Base-by-base conservation (phyloP, 306 rosid genomes). In the Alnus glutinosa region DNA sequence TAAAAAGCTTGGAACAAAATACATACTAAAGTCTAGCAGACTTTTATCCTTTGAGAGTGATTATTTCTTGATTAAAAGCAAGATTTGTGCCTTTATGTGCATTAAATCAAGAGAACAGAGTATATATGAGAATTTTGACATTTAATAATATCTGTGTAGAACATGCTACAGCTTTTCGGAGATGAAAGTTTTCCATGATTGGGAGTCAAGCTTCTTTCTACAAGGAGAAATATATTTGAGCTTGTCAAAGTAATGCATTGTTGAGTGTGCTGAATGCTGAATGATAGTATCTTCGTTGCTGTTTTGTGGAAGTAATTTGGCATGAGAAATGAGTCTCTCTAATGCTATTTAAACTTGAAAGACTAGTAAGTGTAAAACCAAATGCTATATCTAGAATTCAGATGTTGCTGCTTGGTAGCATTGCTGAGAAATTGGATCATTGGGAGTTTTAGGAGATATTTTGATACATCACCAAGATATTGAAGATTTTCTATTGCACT, bases 1-100 rank as follows among this genome's bases (percentile, higher is more conserved):
- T 50, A 47, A 67, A 5, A 70, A 37, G 70, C 76, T 32, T 37
- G 52, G 11, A 42, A n/a, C 72, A 71, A 63, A 63, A 78, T 73
- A 23, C 51, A 46, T 47, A 19, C 11, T 66, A 48, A 74, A 54
- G 59, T 59, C 15, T 34, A 58, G 74, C 55, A 5, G 75, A 32
- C 50, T n/a, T 61, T 28, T 66, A 28, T 71, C 58, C 59, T 49
- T 72, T n/a, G 32, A 63, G 62, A 37, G 39, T 36, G 28, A 77
- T 30, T 63, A 71, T 49, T 51, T n/a, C 44, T 82, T 72, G 30
- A 71, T 34, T 4, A 30, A 72, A 47, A 18, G 52, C 70, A 54
- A 32, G 62, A 55, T 72, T 55, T 77, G 73, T 77, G 54, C 19
- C 54, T 64, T 15, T 39, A 14, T 18, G 28, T 2, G 9, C 72